These are phyloP conservation scores for Termitomyces sp. DNA, from an alignment of 768 basidiomycete genomes.

Conservation along the genomic window DNA sequence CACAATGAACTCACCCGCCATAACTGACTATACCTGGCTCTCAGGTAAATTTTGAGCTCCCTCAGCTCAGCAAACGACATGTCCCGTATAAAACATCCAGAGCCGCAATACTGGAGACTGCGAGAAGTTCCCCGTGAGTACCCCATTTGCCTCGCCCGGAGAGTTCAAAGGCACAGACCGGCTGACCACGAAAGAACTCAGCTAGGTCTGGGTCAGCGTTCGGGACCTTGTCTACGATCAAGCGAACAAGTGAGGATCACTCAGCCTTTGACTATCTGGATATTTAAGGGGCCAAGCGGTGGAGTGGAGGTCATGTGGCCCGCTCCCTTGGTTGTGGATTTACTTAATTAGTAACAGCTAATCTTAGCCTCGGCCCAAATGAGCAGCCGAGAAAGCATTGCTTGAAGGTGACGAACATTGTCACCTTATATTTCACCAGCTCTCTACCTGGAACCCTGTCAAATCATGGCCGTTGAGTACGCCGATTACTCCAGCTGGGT, in stretches of 20 bases:
- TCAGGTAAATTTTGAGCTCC: neutral
- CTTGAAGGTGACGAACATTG: too few relatives aligned
- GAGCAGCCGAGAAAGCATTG: neutral
- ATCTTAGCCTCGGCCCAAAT: neutral
- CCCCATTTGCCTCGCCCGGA: neutral
- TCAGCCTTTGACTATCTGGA: neutral
- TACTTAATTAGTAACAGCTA: neutral
- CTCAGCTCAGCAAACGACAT: neutral
- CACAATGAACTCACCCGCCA: too few relatives aligned
- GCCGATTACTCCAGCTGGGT: neutral
- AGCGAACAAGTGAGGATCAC: neutral
- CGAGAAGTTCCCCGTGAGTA: neutral
- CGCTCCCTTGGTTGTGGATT: neutral
- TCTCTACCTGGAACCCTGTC: neutral
- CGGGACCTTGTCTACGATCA: neutral
- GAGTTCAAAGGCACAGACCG: neutral
- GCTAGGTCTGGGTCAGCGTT: neutral
- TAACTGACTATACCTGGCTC: neutral
- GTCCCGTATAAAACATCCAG: neutral
- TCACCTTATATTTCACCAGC: too few relatives aligned
- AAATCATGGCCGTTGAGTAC: neutral
- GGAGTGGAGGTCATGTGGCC: conserved; percentile 3
- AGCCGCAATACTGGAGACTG: neutral
- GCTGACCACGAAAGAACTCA: neutral
- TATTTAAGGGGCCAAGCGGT: neutral